phyloP scores from a whole-genome alignment of 2,329 filamentous ascomycete genomes.

The Penicillium sp. region DNA sequence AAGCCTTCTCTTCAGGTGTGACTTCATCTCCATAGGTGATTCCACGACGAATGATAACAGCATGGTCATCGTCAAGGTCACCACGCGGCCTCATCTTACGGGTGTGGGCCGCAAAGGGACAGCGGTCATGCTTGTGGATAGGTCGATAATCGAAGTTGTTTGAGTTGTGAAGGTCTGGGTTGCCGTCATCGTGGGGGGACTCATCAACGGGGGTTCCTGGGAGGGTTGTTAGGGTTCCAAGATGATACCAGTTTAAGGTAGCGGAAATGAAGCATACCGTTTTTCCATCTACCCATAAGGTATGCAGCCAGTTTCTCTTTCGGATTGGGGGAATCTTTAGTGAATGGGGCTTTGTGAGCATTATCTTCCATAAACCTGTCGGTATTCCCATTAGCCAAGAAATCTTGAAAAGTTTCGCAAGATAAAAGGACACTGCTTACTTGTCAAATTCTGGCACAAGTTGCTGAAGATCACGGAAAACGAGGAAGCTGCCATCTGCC shows the following conservation, averaged over 20 bases:
- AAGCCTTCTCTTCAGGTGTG: constrained; percentile 30
- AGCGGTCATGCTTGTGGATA: constrained; percentile 31
- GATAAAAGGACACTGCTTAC: constrained; percentile 8
- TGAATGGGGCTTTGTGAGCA: constrained; percentile 15
- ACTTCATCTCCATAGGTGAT: constrained; percentile 45
- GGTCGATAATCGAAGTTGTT: constrained; percentile 40
- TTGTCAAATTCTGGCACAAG: constrained; percentile 44
- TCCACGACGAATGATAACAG: constrained; percentile 44
- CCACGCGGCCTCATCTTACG: constrained; percentile 47
- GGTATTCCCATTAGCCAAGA: too few species aligned
- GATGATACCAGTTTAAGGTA: not conserved
- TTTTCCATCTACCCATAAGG: constrained; percentile 46
- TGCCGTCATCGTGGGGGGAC: constrained; percentile 23
- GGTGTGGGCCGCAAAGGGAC: constrained; percentile 47
- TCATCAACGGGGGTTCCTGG: constrained; percentile 36
- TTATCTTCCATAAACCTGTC: constrained; percentile 35
- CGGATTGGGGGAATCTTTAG: constrained; percentile 15
- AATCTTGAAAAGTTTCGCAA: not conserved
- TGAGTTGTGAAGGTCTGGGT: constrained; percentile 21
- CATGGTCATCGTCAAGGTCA: constrained; percentile 30
- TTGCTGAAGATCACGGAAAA: constrained; percentile 45
- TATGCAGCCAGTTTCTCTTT: constrained; percentile 39
- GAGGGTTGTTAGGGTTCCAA: not conserved
- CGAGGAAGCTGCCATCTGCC: constrained; percentile 45
- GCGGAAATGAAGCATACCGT: constrained; percentile 16